Evolutionary conservation across 306 rosid species (phyloP).

Genomic region (Fagus sylvatica): DNA sequence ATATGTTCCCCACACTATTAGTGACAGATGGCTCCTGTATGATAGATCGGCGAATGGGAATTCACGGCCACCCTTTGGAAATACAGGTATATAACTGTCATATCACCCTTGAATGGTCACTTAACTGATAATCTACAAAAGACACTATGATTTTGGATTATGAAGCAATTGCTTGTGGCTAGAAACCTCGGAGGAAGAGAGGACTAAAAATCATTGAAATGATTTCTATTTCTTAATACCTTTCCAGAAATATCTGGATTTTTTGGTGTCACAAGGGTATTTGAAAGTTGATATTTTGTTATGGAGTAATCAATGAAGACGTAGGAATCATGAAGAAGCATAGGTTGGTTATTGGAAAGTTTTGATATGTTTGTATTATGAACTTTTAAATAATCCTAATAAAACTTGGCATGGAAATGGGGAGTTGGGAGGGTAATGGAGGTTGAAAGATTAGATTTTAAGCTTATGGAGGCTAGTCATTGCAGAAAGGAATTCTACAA

Average conservation of each 20-base stretch:
- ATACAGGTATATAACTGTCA: slow-evolving; percentile 58
- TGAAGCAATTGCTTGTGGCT: neutral
- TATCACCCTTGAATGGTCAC: slow-evolving; percentile 10
- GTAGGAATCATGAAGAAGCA: neutral
- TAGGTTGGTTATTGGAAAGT: neutral
- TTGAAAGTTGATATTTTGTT: neutral
- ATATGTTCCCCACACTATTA: slow-evolving; percentile 85
- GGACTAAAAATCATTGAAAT: neutral
- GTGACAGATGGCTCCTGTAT: slow-evolving; percentile 90
- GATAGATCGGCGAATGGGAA: slow-evolving; percentile 96
- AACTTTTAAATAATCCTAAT: neutral
- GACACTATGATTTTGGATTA: neutral
- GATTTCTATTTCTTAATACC: neutral
- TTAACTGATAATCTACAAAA: neutral
- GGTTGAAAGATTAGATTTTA: too few relatives aligned
- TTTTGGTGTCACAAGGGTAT: neutral
- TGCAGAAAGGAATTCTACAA: too few relatives aligned
- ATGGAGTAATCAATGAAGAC: neutral
- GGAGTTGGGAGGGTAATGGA: too few relatives aligned
- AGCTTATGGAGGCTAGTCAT: too few relatives aligned
- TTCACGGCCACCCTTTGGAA: slow-evolving; percentile 90
- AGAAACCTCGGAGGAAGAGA: neutral
- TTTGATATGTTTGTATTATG: too few relatives aligned
- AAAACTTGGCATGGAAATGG: too few relatives aligned
- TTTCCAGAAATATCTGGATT: neutral